These are phyloP conservation scores for Xylariaceae sp. DNA, from an alignment of 2,329 filamentous ascomycete genomes.

Conservation along the genomic window DNA sequence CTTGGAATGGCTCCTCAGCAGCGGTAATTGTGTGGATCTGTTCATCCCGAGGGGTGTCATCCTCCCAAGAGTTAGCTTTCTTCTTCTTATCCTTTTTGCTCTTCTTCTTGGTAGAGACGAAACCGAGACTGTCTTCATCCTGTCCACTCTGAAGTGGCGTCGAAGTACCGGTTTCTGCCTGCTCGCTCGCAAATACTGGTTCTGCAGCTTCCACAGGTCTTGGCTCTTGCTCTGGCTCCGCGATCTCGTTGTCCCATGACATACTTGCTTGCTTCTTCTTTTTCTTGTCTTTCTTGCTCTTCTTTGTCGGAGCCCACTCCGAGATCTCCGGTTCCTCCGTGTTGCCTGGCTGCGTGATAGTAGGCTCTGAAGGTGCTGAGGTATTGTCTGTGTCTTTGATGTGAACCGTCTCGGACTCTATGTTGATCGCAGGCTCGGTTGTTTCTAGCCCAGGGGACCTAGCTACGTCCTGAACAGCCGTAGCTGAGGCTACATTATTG, in stretches of 20 bases:
- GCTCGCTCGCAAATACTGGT: slow-evolving; percentile 4
- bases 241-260: slow-evolving; percentile 6
- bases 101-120: slow-evolving; percentile 17
- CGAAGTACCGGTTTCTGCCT: slow-evolving; percentile 5
- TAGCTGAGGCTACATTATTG: not conserved
- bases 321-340: slow-evolving; percentile 5
- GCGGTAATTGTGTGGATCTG: not conserved
- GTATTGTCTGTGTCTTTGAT: slow-evolving; percentile 2
- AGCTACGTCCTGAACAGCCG: too few species aligned
- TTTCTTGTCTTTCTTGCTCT: slow-evolving; percentile 32
- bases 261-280: slow-evolving; percentile 18
- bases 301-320: slow-evolving; percentile 21
- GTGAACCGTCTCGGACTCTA: not conserved
- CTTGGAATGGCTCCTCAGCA: slow-evolving; percentile 2
- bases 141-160: slow-evolving; percentile 7
- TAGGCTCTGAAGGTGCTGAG: not conserved
- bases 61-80: slow-evolving; percentile 20
- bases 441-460: too few species aligned
- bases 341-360: slow-evolving; percentile 2
- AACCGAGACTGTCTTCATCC: slow-evolving; percentile 9
- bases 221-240: not conserved
- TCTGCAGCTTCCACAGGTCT: not conserved
- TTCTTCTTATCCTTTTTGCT: slow-evolving; percentile 32
- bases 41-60: not conserved
- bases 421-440: too few species aligned